A percentile compares a stretch with the other conserved stretches of the same genome.
Evolutionary conservation across 495 filamentous ascomycete species (phyloP).

Genomic region (Hyphodiscus hymeniophilus): DNA sequence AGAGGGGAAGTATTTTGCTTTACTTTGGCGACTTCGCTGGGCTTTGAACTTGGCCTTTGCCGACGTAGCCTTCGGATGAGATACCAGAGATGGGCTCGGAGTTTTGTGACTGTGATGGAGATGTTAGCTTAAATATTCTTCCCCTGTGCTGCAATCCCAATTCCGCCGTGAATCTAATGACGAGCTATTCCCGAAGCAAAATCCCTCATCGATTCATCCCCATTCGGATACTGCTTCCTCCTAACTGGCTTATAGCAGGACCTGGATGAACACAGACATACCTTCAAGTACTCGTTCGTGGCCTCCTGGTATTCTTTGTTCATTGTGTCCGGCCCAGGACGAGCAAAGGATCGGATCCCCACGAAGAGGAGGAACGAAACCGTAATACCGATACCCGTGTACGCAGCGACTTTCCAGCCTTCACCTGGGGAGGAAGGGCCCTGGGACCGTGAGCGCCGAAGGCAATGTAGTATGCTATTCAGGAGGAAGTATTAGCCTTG

Average conservation of each 20-base stretch:
- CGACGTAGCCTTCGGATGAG: constrained; percentile 69
- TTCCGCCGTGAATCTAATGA: no score
- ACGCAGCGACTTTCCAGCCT: constrained; percentile 59
- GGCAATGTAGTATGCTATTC: constrained; percentile 92
- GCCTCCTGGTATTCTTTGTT: constrained; percentile 91
- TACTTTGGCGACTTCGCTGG: constrained; percentile 22
- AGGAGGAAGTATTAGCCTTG: no score
- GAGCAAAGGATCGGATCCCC: constrained; percentile 53
- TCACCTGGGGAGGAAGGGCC: constrained; percentile 74
- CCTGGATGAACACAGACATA: no score
- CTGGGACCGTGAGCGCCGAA: constrained; percentile 95
- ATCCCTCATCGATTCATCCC: neutral
- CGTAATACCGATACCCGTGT: constrained; percentile 55
- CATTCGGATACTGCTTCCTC: neutral
- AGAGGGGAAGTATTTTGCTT: neutral
- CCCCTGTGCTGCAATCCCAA: neutral
- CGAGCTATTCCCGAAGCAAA: neutral
- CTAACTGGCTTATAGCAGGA: no score
- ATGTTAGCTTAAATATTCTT: constrained; percentile 8
- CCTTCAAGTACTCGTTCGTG: constrained; percentile 84
- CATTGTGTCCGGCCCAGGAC: constrained; percentile 74
- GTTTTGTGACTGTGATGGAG: constrained; percentile 56
- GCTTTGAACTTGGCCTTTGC: constrained; percentile 79
- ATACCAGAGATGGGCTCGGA: constrained; percentile 87
- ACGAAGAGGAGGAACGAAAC: constrained; percentile 59